These are phyloP conservation scores for Sclerotinia minor DNA, from an alignment of 2,329 filamentous ascomycete species.

Conservation along the genomic window DNA sequence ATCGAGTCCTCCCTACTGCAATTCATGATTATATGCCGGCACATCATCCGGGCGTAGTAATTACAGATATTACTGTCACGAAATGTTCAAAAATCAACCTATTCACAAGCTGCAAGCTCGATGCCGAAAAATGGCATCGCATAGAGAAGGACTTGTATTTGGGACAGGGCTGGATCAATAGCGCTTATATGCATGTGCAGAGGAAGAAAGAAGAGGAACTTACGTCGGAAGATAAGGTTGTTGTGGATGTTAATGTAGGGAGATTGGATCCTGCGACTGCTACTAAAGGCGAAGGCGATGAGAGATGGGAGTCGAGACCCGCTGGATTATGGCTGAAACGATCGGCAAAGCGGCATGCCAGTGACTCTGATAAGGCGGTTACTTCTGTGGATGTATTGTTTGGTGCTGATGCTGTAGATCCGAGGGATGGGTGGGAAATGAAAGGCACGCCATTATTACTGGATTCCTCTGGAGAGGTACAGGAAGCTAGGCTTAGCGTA, in stretches of 20 bases:
- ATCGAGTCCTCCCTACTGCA: constrained; percentile 65
- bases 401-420: constrained; percentile 79
- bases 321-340: constrained; percentile 68
- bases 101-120: constrained; percentile 60
- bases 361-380: constrained; percentile 49
- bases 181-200: constrained; percentile 67
- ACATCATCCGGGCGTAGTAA: constrained; percentile 67
- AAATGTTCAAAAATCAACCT: constrained; percentile 63
- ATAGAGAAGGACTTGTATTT: constrained; percentile 73
- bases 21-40: constrained; percentile 68
- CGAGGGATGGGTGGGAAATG: constrained; percentile 80
- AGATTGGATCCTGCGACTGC: constrained; percentile 57
- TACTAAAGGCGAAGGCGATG: constrained; percentile 53
- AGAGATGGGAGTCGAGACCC: constrained; percentile 65
- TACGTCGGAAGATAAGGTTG: constrained; percentile 58
- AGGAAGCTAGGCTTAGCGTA: constrained; percentile 74
- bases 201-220: constrained; percentile 71
- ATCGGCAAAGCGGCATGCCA: constrained; percentile 51
- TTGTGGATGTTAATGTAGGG: constrained; percentile 65
- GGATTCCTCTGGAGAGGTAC: constrained; percentile 59
- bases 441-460: constrained; percentile 73
- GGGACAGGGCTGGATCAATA: constrained; percentile 61
- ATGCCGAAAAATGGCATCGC: constrained; percentile 60
- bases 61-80: constrained; percentile 68
- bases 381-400: constrained; percentile 71